phyloP scores from a whole-genome alignment of 805 yeast genomes.

The Metschnikowia reukaufii region DNA sequence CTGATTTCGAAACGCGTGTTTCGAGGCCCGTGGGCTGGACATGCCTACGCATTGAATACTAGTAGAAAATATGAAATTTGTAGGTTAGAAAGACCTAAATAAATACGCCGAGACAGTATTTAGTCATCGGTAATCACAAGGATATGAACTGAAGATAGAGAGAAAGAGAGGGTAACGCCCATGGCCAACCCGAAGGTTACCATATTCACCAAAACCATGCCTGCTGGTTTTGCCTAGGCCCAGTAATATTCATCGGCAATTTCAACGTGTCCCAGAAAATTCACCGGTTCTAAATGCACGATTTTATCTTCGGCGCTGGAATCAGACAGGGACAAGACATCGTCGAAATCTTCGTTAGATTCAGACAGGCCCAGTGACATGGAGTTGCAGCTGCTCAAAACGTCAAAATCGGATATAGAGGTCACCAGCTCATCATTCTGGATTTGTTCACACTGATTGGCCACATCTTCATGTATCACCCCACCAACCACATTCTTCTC shows the following conservation, averaged over 20 bases:
- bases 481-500: conserved; percentile 65
- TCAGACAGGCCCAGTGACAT: conserved; percentile 18
- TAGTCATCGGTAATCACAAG: background rate
- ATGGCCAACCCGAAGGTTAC: no score
- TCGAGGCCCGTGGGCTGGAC: no score
- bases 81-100: background rate
- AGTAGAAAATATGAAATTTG: no score
- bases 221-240: conserved; percentile 12
- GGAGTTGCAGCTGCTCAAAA: conserved; percentile 20
- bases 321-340: conserved; percentile 14
- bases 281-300: conserved; percentile 15
- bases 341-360: conserved; percentile 13
- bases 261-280: conserved; percentile 15
- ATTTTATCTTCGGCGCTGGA: conserved; percentile 6
- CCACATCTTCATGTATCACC: conserved; percentile 39
- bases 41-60: no score
- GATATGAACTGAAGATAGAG: background rate
- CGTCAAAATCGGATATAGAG: conserved; percentile 18
- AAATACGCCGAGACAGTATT: background rate
- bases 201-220: conserved; percentile 6
- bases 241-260: conserved; percentile 19
- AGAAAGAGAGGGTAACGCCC: no score
- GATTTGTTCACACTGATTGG: conserved; percentile 10
- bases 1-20: conserved; percentile 1
- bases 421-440: conserved; percentile 12